Conservation (phyloP, 176 grass and related monocot species). For the Oryza rufipogon region DNA sequence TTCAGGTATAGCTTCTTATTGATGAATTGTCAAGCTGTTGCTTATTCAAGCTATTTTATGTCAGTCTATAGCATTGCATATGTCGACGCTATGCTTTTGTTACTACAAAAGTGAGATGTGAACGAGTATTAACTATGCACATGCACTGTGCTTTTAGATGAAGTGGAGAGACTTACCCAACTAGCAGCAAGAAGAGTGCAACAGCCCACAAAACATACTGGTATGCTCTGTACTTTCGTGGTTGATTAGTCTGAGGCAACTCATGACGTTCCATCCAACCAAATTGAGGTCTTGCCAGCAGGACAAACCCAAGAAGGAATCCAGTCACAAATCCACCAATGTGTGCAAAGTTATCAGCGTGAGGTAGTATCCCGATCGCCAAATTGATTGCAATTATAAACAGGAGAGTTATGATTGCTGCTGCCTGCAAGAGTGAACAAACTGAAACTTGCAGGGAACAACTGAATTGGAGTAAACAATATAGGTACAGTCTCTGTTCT, state of each 20-base stretch:
- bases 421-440: slow-evolving; percentile 51
- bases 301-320: slow-evolving; percentile 79
- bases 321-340: slow-evolving; percentile 80
- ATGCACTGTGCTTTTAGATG: neutral
- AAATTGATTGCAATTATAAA: slow-evolving; percentile 78
- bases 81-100: neutral
- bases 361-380: slow-evolving; percentile 81
- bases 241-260: slow-evolving; percentile 70
- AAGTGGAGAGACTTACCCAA: slow-evolving; percentile 54
- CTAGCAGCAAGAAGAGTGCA: slow-evolving; percentile 62
- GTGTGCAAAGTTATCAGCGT: slow-evolving; percentile 84
- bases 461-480: slow-evolving; percentile 10
- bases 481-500: neutral
- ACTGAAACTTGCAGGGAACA: slow-evolving; percentile 20
- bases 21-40: neutral
- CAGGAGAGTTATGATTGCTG: slow-evolving; percentile 68
- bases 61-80: neutral
- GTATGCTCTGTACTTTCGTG: slow-evolving; percentile 77
- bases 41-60: neutral
- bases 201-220: slow-evolving; percentile 77
- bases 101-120: neutral
- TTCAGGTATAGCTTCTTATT: neutral
- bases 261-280: slow-evolving; percentile 78
- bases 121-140: neutral
- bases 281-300: slow-evolving; percentile 85